Base-by-base conservation (phyloP, 345 rosid genomes). In the Salix exigua region DNA sequence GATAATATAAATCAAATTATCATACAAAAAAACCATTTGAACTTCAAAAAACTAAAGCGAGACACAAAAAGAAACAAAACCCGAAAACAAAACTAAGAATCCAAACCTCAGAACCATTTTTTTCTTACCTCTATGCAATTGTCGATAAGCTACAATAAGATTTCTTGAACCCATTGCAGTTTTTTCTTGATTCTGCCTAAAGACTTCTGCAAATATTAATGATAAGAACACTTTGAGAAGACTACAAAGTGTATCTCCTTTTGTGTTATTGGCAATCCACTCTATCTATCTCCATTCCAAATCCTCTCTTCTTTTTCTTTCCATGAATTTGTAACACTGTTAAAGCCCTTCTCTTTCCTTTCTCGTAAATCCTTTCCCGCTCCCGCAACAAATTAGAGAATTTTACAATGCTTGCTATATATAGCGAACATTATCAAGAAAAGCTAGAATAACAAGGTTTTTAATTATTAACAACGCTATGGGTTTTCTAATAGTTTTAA, bases 161-260 rank as follows among this genome's bases (percentile, higher is more conserved):
- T 48, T 81, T 79, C 82, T 82, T 2, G 91, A 84, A 38, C 82
- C 88, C 96, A 90, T 93, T 17, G 25, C 68, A 33, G 25, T 60
- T 69, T 78, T 73, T 64, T 70, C 77, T 17, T 74, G 86, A 37
- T 75, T 72, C 60, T 81, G 82, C 62, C 85, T 82, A 50, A 91
- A 80, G 35, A 87, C 91, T 77, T 86, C 86, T 1, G 90, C 79
- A 11, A 90, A 81, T 48, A 90, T 61, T 9, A 92, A 86, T 8
- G 91, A 91, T 53, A 93, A 44, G 51, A 88, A 88, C 72, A 72
- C 88, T 46, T 85, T 93, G 88, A 90, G 93, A 88, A 91, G 91
- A 80, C 86, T 79, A 37, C 71, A 82, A 6, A 87, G 81, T 81
- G 88, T 73, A 88, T 78, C 88, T 67, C 80, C 83, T 71, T 63